Evolutionary conservation across 805 yeast species (phyloP).

Genomic region (Cyberlindnera subsufficiens): DNA sequence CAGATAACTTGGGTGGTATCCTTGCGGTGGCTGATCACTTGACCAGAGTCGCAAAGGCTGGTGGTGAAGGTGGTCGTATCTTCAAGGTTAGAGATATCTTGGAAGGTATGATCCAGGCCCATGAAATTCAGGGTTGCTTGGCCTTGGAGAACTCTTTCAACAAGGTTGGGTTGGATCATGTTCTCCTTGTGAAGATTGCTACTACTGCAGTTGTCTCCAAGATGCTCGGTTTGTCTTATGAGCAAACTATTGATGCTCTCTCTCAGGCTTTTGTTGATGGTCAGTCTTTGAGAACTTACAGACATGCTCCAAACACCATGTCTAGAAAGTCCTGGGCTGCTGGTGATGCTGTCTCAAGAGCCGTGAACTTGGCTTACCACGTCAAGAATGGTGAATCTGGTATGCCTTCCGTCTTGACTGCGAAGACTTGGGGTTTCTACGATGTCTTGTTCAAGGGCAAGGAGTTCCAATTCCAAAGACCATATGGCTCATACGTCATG

Average conservation of each 20-base stretch:
- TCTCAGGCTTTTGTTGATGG: conserved; percentile 62
- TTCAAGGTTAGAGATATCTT: conserved; percentile 46
- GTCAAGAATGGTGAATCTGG: conserved; percentile 50
- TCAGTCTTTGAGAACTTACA: conserved; percentile 50
- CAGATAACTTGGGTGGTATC: conserved; percentile 55
- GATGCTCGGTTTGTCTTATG: conserved; percentile 42
- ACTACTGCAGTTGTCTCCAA: conserved; percentile 55
- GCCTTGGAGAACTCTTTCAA: conserved; percentile 59
- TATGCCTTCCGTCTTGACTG: conserved; percentile 52
- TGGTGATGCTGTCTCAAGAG: conserved; percentile 56
- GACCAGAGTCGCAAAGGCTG: conserved; percentile 38
- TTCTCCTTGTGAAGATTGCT: conserved; percentile 51
- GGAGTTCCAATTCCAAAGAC: conserved; percentile 47
- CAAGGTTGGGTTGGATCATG: conserved; percentile 56
- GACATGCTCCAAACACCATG: conserved; percentile 62
- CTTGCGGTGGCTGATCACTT: conserved; percentile 53
- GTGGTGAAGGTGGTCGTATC: conserved; percentile 34
- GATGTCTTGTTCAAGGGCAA: conserved; percentile 53
- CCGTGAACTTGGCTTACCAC: conserved; percentile 48
- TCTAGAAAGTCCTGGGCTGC: conserved; percentile 66
- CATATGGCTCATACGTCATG: conserved; percentile 54
- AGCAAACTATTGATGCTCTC: conserved; percentile 48
- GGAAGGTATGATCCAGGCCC: conserved; percentile 56
- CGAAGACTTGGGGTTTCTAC: conserved; percentile 58
- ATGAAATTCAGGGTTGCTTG: conserved; percentile 54